Conservation (phyloP, 1,139 yeast species). For the Magnusiomyces ingens region DNA sequence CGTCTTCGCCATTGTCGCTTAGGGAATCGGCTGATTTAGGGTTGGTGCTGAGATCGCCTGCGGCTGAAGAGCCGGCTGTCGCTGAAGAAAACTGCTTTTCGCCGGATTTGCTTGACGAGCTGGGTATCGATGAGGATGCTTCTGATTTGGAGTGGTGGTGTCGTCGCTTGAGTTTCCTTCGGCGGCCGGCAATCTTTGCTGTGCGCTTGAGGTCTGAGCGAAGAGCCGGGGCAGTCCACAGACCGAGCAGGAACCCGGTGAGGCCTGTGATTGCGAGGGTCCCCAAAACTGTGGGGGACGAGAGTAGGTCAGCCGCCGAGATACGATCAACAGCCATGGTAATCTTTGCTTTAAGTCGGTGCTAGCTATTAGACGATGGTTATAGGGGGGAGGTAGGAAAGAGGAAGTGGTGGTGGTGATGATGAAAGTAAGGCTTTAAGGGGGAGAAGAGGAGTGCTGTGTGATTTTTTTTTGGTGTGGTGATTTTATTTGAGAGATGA, state of each 20-base stretch:
- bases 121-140: neutral
- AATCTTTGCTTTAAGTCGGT: too few species aligned
- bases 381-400: too few species aligned
- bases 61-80: neutral
- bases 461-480: too few species aligned
- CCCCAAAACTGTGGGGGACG: neutral
- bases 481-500: too few species aligned
- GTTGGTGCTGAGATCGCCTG: neutral
- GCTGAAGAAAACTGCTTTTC: neutral
- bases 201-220: neutral
- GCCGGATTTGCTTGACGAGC: neutral
- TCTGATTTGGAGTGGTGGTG: slow-evolving; percentile 1
- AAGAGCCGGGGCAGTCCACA: slow-evolving; percentile 3
- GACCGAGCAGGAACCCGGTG: slow-evolving; percentile 1
- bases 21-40: neutral
- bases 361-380: too few species aligned
- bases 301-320: neutral
- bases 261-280: slow-evolving; percentile 2
- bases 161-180: neutral
- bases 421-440: too few species aligned
- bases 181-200: neutral
- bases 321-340: too few species aligned
- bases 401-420: too few species aligned
- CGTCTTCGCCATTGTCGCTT: neutral
- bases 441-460: too few species aligned